Conservation (phyloP, 2,329 filamentous ascomycete genomes). For the Neofusicoccum sp. region DNA sequence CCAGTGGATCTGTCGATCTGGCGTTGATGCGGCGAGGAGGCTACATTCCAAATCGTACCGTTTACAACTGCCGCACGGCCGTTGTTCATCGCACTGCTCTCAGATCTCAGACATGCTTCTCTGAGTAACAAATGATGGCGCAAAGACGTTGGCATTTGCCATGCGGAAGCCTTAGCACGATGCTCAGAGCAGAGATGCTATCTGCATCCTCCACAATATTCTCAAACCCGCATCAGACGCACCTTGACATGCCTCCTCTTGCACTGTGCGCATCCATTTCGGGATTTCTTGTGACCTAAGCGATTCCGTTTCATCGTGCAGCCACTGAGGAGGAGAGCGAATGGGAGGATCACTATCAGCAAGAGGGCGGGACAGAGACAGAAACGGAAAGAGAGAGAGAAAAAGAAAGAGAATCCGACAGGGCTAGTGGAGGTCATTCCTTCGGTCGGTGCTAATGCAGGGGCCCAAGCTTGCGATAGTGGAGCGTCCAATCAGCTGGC, state of each 20-base stretch:
- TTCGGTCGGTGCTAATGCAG: neutral
- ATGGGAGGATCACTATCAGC: neutral
- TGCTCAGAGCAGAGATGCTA: neutral
- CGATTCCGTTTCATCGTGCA: neutral
- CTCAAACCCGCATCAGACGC: neutral
- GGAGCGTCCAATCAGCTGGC: neutral
- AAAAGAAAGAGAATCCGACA: constrained; percentile 1
- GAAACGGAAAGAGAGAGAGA: neutral
- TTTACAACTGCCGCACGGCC: neutral
- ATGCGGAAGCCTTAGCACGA: no score
- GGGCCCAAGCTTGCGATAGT: neutral
- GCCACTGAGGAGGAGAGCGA: neutral
- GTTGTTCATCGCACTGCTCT: constrained; percentile 11
- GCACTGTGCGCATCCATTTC: constrained; percentile 39
- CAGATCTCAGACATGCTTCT: neutral
- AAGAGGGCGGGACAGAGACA: neutral
- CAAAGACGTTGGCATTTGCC: no score
- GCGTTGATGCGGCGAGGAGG: neutral
- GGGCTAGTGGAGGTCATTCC: neutral
- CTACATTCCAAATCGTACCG: neutral
- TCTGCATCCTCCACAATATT: neutral
- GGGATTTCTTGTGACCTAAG: constrained; percentile 37
- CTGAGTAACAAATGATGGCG: no score
- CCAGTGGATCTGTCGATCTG: neutral
- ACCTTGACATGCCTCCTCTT: constrained; percentile 44